Conservation (phyloP, 1,284 basidiomycete species). For the Thecaphora thlaspeos region DNA sequence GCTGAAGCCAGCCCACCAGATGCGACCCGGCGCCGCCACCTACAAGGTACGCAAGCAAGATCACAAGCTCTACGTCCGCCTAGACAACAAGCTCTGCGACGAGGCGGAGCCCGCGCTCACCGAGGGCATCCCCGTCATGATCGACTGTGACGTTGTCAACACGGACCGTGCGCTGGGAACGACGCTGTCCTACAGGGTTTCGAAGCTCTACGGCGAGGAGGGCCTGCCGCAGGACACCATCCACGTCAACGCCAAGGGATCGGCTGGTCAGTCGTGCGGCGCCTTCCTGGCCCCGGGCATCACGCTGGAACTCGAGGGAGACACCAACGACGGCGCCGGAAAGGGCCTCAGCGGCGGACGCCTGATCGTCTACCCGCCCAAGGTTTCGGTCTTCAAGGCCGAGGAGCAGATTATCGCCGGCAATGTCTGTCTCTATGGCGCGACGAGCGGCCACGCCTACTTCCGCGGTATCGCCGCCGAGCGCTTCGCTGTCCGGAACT, state of each 20-base stretch:
- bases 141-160: conserved; percentile 55
- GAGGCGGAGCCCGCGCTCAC: conserved; percentile 52
- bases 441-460: conserved; percentile 47
- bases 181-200: conserved; percentile 55
- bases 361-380: conserved; percentile 52
- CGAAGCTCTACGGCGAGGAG: conserved; percentile 52
- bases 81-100: conserved; percentile 56
- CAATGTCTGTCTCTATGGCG: conserved; percentile 46
- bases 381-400: conserved; percentile 52
- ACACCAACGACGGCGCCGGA: conserved; percentile 49
- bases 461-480: conserved; percentile 53
- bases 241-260: conserved; percentile 54
- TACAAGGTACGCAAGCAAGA: conserved; percentile 56
- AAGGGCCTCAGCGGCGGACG: conserved; percentile 50
- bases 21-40: conserved; percentile 55
- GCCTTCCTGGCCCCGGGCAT: conserved; percentile 54
- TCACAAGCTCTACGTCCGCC: conserved; percentile 53
- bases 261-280: conserved; percentile 51
- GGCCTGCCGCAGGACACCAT: conserved; percentile 53
- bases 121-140: conserved; percentile 50
- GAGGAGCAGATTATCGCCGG: conserved; percentile 53
- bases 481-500: conserved; percentile 55
- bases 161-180: conserved; percentile 54
- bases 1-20: conserved; percentile 52
- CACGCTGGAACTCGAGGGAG: conserved; percentile 53